Conservation (phyloP, 129 eudicot species). For the Calendula officinalis region DNA sequence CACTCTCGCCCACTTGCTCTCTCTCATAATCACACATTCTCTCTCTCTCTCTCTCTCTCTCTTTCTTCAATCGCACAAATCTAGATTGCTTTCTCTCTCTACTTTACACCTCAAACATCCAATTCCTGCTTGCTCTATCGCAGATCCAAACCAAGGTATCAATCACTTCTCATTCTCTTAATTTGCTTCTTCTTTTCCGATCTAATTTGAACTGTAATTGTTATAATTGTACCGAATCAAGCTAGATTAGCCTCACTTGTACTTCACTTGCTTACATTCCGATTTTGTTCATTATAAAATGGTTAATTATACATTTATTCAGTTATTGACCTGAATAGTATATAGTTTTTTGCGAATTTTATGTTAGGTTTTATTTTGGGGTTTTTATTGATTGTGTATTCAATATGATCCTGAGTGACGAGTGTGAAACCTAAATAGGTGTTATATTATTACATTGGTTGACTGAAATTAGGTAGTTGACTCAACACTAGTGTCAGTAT, state of each 20-base stretch:
- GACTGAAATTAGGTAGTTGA: slow-evolving; percentile 17
- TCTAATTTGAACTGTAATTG: slow-evolving; percentile 19
- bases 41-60: slow-evolving; percentile 25
- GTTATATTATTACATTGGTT: not conserved
- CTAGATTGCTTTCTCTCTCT: slow-evolving; percentile 15
- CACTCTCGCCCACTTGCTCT: slow-evolving; percentile 22
- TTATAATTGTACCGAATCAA: slow-evolving; percentile 3
- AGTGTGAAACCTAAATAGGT: slow-evolving; percentile 11
- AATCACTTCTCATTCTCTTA: not conserved
- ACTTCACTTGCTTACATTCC: slow-evolving; percentile 11
- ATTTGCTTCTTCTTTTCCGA: not conserved
- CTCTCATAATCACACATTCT: slow-evolving; percentile 23
- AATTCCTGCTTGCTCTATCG: slow-evolving; percentile 20
- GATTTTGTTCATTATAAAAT: not conserved
- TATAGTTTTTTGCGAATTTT: slow-evolving; percentile 1
- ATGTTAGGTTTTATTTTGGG: slow-evolving; percentile 13
- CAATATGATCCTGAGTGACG: not conserved
- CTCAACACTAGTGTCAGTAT: not conserved
- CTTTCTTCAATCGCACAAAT: slow-evolving; percentile 37
- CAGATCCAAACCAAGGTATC: slow-evolving; percentile 32
- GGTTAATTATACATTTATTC: not conserved
- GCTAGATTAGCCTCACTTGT: not conserved
- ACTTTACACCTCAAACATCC: slow-evolving; percentile 34
- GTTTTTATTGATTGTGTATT: not conserved
- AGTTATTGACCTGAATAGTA: not conserved